These are phyloP conservation scores for Prunella vulgaris DNA, from an alignment of 257 asterid species.

Conservation along the genomic window DNA sequence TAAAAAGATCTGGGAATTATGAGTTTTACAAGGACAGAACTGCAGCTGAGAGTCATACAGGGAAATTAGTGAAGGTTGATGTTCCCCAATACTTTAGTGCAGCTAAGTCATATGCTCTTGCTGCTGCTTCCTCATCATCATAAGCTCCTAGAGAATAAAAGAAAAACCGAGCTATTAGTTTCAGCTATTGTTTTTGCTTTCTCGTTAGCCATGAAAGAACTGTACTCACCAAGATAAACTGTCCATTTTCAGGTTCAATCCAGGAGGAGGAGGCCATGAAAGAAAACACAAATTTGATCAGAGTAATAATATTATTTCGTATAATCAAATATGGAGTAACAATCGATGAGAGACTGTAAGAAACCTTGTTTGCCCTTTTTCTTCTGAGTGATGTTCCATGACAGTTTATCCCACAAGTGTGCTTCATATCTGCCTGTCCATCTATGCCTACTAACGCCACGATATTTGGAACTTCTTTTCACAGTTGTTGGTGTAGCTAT, in stretches of 20 bases:
- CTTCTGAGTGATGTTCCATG: slow-evolving; percentile 53
- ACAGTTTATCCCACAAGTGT: slow-evolving; percentile 52
- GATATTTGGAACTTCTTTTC: slow-evolving; percentile 66
- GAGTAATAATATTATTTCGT: background rate
- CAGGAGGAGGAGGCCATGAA: slow-evolving; percentile 10
- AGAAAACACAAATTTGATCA: slow-evolving; percentile 22
- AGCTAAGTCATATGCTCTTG: slow-evolving; percentile 52
- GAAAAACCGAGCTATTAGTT: background rate
- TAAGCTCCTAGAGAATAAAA: slow-evolving; percentile 34
- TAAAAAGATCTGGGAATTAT: background rate
- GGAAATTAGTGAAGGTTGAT: slow-evolving; percentile 48
- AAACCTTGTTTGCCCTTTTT: slow-evolving; percentile 53
- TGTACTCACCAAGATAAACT: slow-evolving; percentile 56
- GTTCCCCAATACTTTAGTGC: slow-evolving; percentile 59
- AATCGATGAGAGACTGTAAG: background rate
- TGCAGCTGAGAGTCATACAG: slow-evolving; percentile 29
- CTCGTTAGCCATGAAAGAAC: background rate
- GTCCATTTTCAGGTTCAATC: slow-evolving; percentile 18
- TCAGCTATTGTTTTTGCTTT: background rate
- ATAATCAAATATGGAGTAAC: background rate
- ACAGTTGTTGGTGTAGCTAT: slow-evolving; percentile 39
- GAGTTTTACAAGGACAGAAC: background rate
- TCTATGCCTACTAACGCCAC: slow-evolving; percentile 58
- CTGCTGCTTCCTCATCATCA: slow-evolving; percentile 58
- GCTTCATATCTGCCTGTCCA: slow-evolving; percentile 59